Conservation (phyloP, 805 yeast species). For the Starmerella scarabaei region DNA sequence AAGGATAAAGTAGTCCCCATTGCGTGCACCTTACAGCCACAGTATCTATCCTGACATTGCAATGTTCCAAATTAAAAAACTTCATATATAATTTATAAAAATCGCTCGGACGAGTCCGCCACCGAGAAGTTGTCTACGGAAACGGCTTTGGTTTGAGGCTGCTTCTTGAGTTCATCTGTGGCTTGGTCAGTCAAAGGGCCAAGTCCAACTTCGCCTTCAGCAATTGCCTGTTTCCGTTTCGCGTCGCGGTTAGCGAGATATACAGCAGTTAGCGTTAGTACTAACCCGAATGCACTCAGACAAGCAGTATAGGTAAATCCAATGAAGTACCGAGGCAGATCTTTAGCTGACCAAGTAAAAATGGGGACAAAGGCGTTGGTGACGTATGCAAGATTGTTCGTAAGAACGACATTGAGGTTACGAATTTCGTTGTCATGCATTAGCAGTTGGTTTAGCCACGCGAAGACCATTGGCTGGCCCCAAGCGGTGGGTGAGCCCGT, state of each 20-base stretch:
- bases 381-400: constrained; percentile 34
- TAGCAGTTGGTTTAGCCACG: constrained; percentile 43
- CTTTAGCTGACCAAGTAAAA: constrained; percentile 31
- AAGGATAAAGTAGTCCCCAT: neutral
- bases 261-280: constrained; percentile 31
- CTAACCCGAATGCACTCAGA: constrained; percentile 27
- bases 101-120: no score
- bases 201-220: no score
- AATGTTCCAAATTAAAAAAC: no score
- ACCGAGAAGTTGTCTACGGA: no score
- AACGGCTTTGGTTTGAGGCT: no score
- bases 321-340: constrained; percentile 29
- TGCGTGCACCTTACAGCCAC: neutral
- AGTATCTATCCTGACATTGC: no score
- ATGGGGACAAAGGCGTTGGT: constrained; percentile 34
- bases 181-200: no score
- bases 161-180: no score
- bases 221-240: neutral
- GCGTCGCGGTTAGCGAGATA: constrained; percentile 24
- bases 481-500: constrained; percentile 37
- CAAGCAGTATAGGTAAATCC: constrained; percentile 33
- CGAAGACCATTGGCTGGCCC: constrained; percentile 45
- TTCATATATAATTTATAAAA: no score
- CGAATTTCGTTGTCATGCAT: constrained; percentile 31
- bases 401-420: constrained; percentile 30